These are phyloP conservation scores for Hylodesmum podocarpum DNA, from an alignment of 306 rosid species.

Conservation along the genomic window DNA sequence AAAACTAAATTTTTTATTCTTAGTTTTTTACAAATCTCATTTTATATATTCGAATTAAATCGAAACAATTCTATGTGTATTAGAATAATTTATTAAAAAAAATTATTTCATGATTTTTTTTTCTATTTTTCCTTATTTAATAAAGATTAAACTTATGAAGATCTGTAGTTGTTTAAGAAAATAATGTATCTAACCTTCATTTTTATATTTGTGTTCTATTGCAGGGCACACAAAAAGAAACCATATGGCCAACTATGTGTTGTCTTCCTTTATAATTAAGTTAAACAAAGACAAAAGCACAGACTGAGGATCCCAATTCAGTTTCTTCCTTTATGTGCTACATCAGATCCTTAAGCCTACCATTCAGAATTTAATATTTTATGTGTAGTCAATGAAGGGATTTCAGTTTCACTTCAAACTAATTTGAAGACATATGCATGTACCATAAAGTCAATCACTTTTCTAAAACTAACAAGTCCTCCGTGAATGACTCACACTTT, in stretches of 20 bases:
- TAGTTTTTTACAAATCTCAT: too few relatives aligned
- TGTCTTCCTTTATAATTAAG: constrained; percentile 12
- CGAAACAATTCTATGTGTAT: too few relatives aligned
- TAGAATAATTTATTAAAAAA: too few relatives aligned
- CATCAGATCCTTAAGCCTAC: background rate
- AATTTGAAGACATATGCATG: background rate
- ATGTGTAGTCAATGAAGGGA: background rate
- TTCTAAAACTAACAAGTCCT: background rate
- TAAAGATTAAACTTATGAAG: background rate
- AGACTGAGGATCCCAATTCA: background rate
- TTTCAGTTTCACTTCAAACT: background rate
- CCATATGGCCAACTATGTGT: constrained; percentile 19
- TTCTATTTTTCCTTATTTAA: background rate
- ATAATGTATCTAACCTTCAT: background rate
- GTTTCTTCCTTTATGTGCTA: background rate
- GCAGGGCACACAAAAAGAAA: background rate
- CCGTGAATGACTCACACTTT: background rate
- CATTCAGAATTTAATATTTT: background rate
- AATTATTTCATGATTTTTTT: background rate
- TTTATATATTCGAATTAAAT: too few relatives aligned
- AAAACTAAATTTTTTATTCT: too few relatives aligned
- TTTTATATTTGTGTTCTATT: background rate
- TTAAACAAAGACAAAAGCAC: background rate
- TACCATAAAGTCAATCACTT: constrained; percentile 19
- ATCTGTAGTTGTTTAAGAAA: background rate